Conservation (phyloP, 768 basidiomycete species). For the Boletus subcaerulescens region DNA sequence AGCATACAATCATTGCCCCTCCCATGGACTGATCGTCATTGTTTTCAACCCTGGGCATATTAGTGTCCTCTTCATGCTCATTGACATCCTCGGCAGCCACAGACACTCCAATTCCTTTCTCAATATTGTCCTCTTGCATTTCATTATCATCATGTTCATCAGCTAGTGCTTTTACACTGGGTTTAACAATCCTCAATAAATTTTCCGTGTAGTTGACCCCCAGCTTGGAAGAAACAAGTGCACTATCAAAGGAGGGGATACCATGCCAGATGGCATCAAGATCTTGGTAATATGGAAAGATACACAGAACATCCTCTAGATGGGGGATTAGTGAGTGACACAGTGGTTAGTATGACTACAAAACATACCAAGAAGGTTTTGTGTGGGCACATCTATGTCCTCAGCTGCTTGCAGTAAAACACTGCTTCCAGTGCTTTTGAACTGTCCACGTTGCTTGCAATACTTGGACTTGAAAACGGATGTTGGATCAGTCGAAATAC, state of each 20-base stretch:
- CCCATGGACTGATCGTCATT: too few relatives aligned
- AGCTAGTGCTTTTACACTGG: too few relatives aligned
- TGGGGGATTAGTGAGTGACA: background rate
- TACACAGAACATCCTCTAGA: background rate
- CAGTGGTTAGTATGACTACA: background rate
- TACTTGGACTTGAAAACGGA: too few relatives aligned
- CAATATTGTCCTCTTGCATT: too few relatives aligned
- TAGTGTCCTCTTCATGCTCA: too few relatives aligned
- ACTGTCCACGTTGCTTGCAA: background rate
- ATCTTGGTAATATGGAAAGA: conserved; percentile 7
- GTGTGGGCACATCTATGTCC: too few relatives aligned
- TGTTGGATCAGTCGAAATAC: too few relatives aligned
- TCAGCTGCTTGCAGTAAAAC: background rate
- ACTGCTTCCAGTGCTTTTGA: background rate
- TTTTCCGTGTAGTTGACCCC: background rate
- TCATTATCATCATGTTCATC: too few relatives aligned
- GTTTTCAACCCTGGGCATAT: too few relatives aligned
- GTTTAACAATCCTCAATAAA: background rate
- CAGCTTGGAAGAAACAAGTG: background rate
- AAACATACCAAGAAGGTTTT: background rate
- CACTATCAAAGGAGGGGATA: conserved; percentile 1
- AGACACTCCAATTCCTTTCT: too few relatives aligned
- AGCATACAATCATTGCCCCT: too few relatives aligned
- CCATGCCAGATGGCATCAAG: conserved; percentile 7
- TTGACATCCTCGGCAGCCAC: too few relatives aligned